Evolutionary conservation across 257 asterid genomes (phyloP).

Genomic region (Catharanthus roseus): DNA sequence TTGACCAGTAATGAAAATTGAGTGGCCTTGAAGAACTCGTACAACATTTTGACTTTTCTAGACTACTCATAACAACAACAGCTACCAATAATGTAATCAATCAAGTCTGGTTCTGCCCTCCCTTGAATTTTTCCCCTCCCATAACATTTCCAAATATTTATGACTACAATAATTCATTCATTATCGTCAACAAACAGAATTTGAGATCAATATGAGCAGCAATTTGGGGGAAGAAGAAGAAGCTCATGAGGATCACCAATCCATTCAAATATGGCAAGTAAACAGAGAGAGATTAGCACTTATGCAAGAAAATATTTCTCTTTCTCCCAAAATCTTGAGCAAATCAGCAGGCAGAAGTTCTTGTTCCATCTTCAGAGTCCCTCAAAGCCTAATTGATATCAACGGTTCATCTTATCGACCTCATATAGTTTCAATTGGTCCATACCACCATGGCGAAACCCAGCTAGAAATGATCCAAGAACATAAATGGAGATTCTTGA

Average conservation of each 20-base stretch:
- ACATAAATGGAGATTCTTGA: constrained; percentile 84
- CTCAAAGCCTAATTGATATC: constrained; percentile 55
- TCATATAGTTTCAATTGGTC: constrained; percentile 70
- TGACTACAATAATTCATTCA: too few relatives aligned
- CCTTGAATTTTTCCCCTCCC: too few relatives aligned
- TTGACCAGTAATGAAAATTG: too few relatives aligned
- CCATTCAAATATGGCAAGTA: constrained; percentile 42
- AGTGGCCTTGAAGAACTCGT: not conserved
- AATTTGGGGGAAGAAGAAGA: not conserved
- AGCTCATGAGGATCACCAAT: constrained; percentile 15
- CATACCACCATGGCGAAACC: constrained; percentile 70
- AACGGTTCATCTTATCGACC: constrained; percentile 67
- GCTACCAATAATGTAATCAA: not conserved
- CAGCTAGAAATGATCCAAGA: constrained; percentile 69
- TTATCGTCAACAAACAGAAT: not conserved
- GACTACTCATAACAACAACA: not conserved
- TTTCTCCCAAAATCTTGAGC: constrained; percentile 59
- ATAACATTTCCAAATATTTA: too few relatives aligned
- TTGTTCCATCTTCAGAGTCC: constrained; percentile 78
- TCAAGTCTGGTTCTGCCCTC: too few relatives aligned
- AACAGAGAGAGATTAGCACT: constrained; percentile 38
- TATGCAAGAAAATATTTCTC: constrained; percentile 56
- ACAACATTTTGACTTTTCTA: too few relatives aligned
- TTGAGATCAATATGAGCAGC: constrained; percentile 11
- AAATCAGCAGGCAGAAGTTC: constrained; percentile 64